Conservation (phyloP, 441 rosid species). For the Erodium trifolium region DNA sequence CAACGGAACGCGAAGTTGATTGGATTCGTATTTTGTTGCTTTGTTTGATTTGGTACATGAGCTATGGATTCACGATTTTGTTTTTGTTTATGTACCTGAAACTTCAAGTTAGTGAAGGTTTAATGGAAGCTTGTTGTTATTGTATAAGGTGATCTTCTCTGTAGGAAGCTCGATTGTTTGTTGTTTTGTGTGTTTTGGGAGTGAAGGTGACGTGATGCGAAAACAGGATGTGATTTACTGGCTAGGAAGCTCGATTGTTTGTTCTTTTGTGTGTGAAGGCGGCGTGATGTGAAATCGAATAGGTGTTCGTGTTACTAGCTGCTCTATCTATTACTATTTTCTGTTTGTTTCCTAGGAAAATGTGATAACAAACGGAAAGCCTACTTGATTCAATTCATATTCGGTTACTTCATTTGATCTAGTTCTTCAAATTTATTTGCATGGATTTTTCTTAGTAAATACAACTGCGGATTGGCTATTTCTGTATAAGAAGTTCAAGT, state of each 20-base stretch:
- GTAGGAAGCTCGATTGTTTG: neutral
- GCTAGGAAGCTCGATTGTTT: neutral
- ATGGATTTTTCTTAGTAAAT: neutral
- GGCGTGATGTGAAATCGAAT: neutral
- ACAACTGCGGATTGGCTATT: neutral
- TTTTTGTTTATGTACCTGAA: neutral
- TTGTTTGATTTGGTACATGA: neutral
- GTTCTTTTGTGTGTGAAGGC: neutral
- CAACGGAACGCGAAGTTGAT: neutral
- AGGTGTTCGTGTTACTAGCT: neutral
- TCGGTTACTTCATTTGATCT: neutral
- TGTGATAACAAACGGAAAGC: neutral
- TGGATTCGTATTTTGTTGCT: constrained; percentile 3
- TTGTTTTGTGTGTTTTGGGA: no score
- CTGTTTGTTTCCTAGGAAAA: constrained; percentile 1
- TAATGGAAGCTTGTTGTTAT: neutral
- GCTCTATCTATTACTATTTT: neutral
- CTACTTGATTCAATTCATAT: neutral
- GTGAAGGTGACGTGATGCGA: no score
- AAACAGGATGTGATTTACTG: no score
- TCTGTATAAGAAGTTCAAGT: neutral
- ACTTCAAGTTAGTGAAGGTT: neutral
- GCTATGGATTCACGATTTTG: neutral
- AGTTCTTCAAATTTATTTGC: neutral
- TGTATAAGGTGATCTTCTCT: neutral